Percentiles rank a stretch among this genome's conserved stretches.
Evolutionary conservation across 441 rosid genomes (phyloP).

Genomic region (Brassica balearica): DNA sequence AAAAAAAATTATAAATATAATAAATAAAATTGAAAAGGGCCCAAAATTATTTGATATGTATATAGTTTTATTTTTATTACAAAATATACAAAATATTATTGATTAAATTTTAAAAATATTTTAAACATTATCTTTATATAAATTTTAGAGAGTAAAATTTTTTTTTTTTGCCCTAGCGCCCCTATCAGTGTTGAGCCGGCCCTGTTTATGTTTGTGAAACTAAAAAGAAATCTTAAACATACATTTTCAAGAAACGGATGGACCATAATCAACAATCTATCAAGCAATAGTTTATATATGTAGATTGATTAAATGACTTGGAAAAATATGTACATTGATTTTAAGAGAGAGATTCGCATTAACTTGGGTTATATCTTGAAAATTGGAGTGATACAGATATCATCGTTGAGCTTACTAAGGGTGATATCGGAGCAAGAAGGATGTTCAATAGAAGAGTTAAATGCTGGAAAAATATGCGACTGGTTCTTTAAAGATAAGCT

Average conservation of each 20-base stretch:
- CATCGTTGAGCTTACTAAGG: conserved; percentile 74
- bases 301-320: background rate
- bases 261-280: background rate
- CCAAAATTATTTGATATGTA: no score
- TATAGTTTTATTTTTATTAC: no score
- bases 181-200: no score
- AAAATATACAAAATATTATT: no score
- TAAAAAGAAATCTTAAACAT: background rate
- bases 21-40: no score
- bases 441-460: conserved; percentile 80
- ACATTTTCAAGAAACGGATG: background rate
- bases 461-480: conserved; percentile 80
- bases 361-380: background rate
- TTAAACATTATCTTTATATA: no score
- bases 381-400: conserved; percentile 56
- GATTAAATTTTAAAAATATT: no score
- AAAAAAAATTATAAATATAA: no score
- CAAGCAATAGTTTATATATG: background rate
- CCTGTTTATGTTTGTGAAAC: background rate
- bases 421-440: conserved; percentile 85
- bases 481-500: conserved; percentile 87
- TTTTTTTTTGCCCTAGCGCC: no score
- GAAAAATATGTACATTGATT: background rate
- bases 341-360: background rate
- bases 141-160: no score